Evolutionary conservation across 2,329 filamentous ascomycete genomes (phyloP).

Genomic region (Xylariaceae sp.): DNA sequence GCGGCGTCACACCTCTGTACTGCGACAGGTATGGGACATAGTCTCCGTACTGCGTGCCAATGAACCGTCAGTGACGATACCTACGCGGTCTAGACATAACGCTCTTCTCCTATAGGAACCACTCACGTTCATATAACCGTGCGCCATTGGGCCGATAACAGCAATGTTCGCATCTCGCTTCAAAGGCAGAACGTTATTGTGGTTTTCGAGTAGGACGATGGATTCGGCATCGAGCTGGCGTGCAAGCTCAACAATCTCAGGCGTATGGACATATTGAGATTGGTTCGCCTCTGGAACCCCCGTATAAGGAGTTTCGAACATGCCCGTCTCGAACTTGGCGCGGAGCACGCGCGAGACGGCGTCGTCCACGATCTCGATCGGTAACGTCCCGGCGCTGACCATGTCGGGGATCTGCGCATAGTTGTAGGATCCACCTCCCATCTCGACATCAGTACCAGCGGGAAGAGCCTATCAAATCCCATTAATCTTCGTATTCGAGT

Average conservation of each 20-base stretch:
- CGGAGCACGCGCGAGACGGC: slow-evolving; percentile 61
- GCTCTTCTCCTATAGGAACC: background rate
- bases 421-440: slow-evolving; percentile 71
- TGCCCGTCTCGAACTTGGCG: slow-evolving; percentile 62
- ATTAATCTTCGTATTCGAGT: background rate
- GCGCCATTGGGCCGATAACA: slow-evolving; percentile 70
- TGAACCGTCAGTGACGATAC: background rate
- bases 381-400: slow-evolving; percentile 55
- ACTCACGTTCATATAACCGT: slow-evolving; percentile 62
- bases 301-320: slow-evolving; percentile 65
- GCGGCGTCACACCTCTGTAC: slow-evolving; percentile 60
- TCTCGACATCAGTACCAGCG: slow-evolving; percentile 67
- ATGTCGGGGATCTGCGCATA: slow-evolving; percentile 61
- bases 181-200: slow-evolving; percentile 46
- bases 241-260: slow-evolving; percentile 52
- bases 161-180: slow-evolving; percentile 62
- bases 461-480: slow-evolving; percentile 44
- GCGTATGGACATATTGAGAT: slow-evolving; percentile 55
- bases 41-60: slow-evolving; percentile 54
- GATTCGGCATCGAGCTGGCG: slow-evolving; percentile 59
- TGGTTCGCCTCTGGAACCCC: slow-evolving; percentile 52
- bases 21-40: slow-evolving; percentile 63
- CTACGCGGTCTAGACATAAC: no score
- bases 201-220: slow-evolving; percentile 56
- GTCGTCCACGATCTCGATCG: slow-evolving; percentile 54